A percentile compares a stretch with the other conserved stretches of the same genome.
Evolutionary conservation across 2,329 filamentous ascomycete genomes (phyloP).

Genomic region (Epichloe aotearoae): DNA sequence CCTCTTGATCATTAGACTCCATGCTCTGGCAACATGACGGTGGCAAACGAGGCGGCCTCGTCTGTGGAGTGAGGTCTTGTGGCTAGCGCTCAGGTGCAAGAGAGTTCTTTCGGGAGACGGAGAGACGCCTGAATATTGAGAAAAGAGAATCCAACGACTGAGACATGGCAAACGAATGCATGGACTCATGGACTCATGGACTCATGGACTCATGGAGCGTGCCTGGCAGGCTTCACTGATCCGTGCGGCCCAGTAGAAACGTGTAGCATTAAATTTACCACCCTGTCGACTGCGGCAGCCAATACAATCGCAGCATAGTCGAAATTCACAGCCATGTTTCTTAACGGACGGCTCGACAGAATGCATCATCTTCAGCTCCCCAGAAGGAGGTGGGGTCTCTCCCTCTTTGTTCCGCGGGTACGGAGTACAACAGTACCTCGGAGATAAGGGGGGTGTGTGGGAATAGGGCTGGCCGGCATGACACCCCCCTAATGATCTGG

Average conservation of each 20-base stretch:
- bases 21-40: slow-evolving; percentile 14
- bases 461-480: too few relatives aligned
- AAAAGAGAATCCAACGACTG: too few relatives aligned
- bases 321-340: background rate
- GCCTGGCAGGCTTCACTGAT: background rate
- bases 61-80: background rate
- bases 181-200: too few relatives aligned
- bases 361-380: too few relatives aligned
- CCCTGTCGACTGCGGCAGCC: background rate
- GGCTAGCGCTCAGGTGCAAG: background rate
- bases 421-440: too few relatives aligned
- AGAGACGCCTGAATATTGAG: too few relatives aligned
- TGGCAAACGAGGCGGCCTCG: slow-evolving; percentile 7
- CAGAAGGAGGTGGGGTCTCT: too few relatives aligned
- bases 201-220: too few relatives aligned
- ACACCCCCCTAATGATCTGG: too few relatives aligned
- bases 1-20: slow-evolving; percentile 18
- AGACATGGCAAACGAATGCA: background rate
- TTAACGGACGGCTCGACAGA: too few relatives aligned
- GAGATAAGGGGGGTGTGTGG: too few relatives aligned
- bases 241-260: background rate
- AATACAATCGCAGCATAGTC: background rate
- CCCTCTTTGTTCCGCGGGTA: too few relatives aligned
- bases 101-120: background rate
- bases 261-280: background rate